Evolutionary conservation across 23 red algal species (phyloP), one percentile per base, ranked within the genome.

Genomic region (Porphyridium purpureum): DNA sequence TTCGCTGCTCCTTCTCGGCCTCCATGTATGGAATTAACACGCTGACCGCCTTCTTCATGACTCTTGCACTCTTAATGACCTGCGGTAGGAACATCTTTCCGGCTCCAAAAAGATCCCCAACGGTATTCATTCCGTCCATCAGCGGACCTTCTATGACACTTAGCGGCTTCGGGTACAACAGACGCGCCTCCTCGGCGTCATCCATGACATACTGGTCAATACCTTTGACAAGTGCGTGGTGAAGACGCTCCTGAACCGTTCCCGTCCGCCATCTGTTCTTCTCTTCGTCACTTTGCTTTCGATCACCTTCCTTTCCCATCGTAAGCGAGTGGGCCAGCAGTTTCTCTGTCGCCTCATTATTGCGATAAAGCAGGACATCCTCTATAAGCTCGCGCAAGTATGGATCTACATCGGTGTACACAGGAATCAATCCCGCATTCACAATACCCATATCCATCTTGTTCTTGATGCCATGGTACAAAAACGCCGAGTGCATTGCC

Each of bases 1-100:
- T 54, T 55, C 31, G 31, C 7, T 36, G 29, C 56, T 50, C 79
- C 67, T 72, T 71, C 34, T 71, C 79, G 5, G 62, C 69, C 35
- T 84, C 79, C 79, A 84, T 84, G 79, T 66, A 84, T 21, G 79
- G 79, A 47, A 84, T 75, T 9, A 84, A 38, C 24, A 84, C 79
- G 19, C 66, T 67, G 22, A 84, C 79, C 34, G 79, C 79, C 44
- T 84, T 84, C 50, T 84, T 84, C 79, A 84, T 84, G 1, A 84
- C 79, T 38, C 79, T 66, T 7, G 79, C 79, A 29, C 60, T 67
- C 59, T 83, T 83, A 47, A 83, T 83, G 25, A 83, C 76, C 40
- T 83, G 76, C 11, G 76, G 66, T 0, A 83, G 47, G 35, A 83
- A 83, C 52, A 83, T 69, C 66, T 83, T 83, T 60, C 76, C 76